Base-by-base conservation (phyloP, 768 basidiomycete species). In the Lactarius tabidus region DNA sequence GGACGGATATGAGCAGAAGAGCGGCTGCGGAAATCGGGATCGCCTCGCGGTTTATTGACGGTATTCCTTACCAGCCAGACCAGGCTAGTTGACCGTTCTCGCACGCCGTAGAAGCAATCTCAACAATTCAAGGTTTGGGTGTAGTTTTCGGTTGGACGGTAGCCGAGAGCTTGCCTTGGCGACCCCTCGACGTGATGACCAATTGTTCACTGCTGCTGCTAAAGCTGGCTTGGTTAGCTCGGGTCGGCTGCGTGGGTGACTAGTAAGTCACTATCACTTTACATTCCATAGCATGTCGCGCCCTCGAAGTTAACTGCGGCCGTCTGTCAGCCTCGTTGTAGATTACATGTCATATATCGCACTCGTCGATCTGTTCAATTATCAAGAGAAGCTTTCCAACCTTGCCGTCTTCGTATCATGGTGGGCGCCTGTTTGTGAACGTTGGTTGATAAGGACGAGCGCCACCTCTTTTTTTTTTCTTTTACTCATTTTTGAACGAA, bases 331-430 rank as follows among this genome's bases (percentile, higher is more conserved):
- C 64, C 64, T 61, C 65, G 51, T 66, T 66, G 65, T 66, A 66
- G 38, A 58, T 66, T 66, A 66, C 57, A 66, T 66, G 51, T 58
- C 65, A 66, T 66, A 62, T 58, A 41, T 43, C 65, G 65, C 65
- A 23, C 60, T 57, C 65, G 56, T 66, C 65, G 56, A 66, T 62
- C 56, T 66, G 48, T 65, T 64, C 59, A 52, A 58, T 66, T 53
- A 65, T 62, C 65, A 62, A 57, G 65, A 53, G 48, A 51, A 41
- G 2, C 51, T 41, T 51, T 39, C 59, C 60, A 48, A 35, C 18
- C 9, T 55, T 57, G 60, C 45, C 23, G 39, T 20, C 20, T 65
- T 33, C n/a, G 18, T 61, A 65, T 61, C 64, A 33, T 33, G 28
- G 48, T 56, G 45, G 56, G 59, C 45, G 59, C 45, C 36, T n/a